Evolutionary conservation across 2,329 filamentous ascomycete species (phyloP).

Genomic region (Boeremia exigua): DNA sequence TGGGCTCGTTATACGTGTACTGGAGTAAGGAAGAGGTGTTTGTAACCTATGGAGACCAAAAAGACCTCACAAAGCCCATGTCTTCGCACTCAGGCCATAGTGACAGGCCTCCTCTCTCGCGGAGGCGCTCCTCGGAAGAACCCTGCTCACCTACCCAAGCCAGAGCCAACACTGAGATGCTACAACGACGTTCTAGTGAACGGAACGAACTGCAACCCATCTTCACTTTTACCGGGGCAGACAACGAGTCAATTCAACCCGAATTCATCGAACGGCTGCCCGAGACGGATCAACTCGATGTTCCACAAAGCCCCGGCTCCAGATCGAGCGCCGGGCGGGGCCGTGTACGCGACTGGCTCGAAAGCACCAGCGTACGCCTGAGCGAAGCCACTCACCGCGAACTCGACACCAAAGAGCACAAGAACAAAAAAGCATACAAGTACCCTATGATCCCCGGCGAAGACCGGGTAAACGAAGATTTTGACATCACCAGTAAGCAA

Average conservation of each 20-base stretch:
- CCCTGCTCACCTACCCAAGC: neutral
- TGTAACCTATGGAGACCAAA: neutral
- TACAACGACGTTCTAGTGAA: conserved; percentile 24
- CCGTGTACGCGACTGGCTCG: conserved; percentile 49
- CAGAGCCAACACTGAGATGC: neutral
- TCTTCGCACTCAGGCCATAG: conserved; percentile 5
- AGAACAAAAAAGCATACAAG: conserved; percentile 53
- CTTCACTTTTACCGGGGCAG: conserved; percentile 24
- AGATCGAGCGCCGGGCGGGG: conserved; percentile 27
- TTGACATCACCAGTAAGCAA: conserved; percentile 49
- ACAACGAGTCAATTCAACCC: conserved; percentile 1
- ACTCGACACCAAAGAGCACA: conserved; percentile 57
- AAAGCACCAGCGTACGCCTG: conserved; percentile 53
- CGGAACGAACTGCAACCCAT: conserved; percentile 21
- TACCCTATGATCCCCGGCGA: conserved; percentile 66
- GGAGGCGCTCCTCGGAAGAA: neutral
- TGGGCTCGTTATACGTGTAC: conserved; percentile 64
- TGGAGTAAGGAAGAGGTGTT: conserved; percentile 44
- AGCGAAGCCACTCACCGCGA: conserved; percentile 56
- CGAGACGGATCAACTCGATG: neutral
- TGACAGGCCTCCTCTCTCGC: neutral
- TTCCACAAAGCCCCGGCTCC: neutral
- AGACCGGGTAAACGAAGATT: conserved; percentile 50
- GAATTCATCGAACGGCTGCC: conserved; percentile 3
- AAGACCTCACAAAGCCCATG: neutral